Conservation (phyloP, 2,329 filamentous ascomycete genomes). For the Akanthomyces muscarius region DNA sequence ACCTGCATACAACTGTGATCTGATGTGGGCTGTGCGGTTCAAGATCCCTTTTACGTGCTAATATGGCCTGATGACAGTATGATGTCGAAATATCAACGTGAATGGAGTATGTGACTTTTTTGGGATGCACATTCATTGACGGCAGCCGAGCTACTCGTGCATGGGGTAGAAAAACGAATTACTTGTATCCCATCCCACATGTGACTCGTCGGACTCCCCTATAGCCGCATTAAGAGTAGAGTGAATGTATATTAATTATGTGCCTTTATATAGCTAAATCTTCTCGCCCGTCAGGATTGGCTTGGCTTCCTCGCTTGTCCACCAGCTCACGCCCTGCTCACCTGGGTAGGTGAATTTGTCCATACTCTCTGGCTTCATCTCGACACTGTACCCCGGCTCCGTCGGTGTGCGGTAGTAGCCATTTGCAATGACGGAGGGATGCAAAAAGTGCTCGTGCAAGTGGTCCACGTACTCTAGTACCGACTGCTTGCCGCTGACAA, state of each 20-base stretch:
- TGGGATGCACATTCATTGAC: too few species aligned
- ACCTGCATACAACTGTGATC: neutral
- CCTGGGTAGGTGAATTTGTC: constrained; percentile 73
- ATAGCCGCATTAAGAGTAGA: neutral
- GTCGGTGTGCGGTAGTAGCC: constrained; percentile 85
- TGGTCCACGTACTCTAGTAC: constrained; percentile 91
- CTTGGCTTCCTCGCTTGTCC: constrained; percentile 76
- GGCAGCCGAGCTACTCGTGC: too few species aligned
- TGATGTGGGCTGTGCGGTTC: too few species aligned
- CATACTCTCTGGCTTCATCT: constrained; percentile 91
- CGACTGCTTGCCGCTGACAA: constrained; percentile 74
- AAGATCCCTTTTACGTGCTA: too few species aligned
- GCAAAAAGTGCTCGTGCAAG: constrained; percentile 86
- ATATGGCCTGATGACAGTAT: too few species aligned
- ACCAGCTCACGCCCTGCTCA: constrained; percentile 76
- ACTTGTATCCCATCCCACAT: neutral
- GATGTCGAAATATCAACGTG: too few species aligned
- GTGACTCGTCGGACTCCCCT: neutral
- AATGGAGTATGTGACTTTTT: too few species aligned
- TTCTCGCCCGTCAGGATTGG: constrained; percentile 63
- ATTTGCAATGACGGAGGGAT: constrained; percentile 74
- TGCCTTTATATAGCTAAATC: constrained; percentile 35
- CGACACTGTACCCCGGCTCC: constrained; percentile 82
- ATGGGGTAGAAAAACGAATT: too few species aligned
- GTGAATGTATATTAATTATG: neutral